Base-by-base conservation (phyloP, 2,329 filamentous ascomycete species). In the Cyphellophora attinorum region DNA sequence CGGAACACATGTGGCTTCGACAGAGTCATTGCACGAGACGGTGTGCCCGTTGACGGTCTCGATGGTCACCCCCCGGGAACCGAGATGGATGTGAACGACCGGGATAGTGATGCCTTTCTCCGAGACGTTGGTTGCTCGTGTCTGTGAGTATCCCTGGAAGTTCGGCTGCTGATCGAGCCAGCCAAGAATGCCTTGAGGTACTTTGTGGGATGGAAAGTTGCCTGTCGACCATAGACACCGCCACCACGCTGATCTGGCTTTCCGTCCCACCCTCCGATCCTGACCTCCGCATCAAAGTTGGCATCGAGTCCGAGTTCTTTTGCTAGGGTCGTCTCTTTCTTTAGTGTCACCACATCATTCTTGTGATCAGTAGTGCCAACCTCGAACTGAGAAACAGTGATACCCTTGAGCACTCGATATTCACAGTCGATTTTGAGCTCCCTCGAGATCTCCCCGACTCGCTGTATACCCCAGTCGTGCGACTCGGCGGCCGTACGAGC, bases 131-230 rank as follows among this genome's bases (percentile, higher is more conserved):
- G 62, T 54, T 34, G 68, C 63, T 3, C 70, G 59, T 0, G 70
- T 72, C 37, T 64, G 56, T 2, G 69, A 67, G 50, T 61, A 74
- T 51, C 67, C 72, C 19, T 57, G 51, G 49, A 76, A 76, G 50
- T 70, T 67, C 5, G 60, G 57, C 44, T 74, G 68, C 12, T 64
- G 39, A 18, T 60, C 55, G 12, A 76, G 59, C 58, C 67, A 74
- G 5, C 60, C 55, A 3, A 76, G 56, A 1, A 76, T 49, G 5
- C 69, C 70, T 63, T 54, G 1, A 74, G 51, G 44, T 76, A 76
- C 43, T 65, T 66, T 3, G 71, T 76, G 0, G 71, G 70, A 36
- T 74, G 71, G 48, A 75, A 75, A 0, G 68, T 64, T 0, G 68
- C 70, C 44, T 76, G 70, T 11, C 59, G 51, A 2, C 48, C 36